Conservation (phyloP, 2,329 filamentous ascomycete genomes). For the Talaromyces sp. region DNA sequence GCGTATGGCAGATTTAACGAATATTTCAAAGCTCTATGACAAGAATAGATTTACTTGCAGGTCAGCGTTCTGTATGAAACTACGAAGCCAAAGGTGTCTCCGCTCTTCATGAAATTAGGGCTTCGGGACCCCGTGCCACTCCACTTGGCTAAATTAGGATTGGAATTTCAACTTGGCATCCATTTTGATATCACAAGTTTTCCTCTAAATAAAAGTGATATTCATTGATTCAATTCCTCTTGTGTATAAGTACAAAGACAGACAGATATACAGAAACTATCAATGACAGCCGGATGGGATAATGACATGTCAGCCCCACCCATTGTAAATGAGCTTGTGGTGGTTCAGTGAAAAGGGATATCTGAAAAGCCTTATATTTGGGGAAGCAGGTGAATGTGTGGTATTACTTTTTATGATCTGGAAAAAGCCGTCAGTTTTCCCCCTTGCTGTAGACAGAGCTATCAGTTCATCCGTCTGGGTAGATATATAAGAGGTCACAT, state of each 20-base stretch:
- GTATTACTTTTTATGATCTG: not conserved
- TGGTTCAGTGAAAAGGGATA: not conserved
- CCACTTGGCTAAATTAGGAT: not conserved
- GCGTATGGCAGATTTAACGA: too few species aligned
- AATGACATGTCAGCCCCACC: not conserved
- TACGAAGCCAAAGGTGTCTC: not conserved
- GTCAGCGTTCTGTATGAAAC: not conserved
- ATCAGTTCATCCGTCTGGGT: not conserved
- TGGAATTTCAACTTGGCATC: not conserved
- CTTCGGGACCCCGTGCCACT: not conserved
- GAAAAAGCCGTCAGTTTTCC: not conserved
- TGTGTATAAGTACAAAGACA: not conserved
- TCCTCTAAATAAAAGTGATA: not conserved
- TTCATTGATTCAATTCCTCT: not conserved
- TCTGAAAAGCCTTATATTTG: not conserved
- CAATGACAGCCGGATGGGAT: not conserved
- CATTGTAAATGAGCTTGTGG: not conserved
- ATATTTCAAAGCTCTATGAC: too few species aligned
- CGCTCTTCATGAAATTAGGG: not conserved
- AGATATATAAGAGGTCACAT: not conserved
- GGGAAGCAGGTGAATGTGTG: not conserved
- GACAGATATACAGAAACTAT: not conserved
- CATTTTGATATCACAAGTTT: not conserved
- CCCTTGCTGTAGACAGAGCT: too few species aligned
- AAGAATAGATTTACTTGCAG: too few species aligned